Evolutionary conservation across 1,284 basidiomycete species (phyloP).

Genomic region (Cryptococcus sp.): DNA sequence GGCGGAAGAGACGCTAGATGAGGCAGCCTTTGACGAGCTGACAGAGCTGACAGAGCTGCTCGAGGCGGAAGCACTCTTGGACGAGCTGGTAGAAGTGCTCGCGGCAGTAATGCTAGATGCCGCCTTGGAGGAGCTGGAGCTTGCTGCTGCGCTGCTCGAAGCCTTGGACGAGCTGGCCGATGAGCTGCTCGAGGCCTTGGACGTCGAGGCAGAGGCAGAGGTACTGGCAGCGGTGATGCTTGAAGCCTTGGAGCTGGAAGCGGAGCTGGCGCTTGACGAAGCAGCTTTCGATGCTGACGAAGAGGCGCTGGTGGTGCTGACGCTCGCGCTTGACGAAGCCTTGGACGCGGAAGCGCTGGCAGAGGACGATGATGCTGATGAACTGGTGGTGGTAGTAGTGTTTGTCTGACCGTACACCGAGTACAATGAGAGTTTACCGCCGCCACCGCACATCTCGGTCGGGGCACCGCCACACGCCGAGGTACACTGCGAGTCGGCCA

Average conservation of each 20-base stretch:
- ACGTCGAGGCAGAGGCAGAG: neutral
- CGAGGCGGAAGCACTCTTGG: slow-evolving; percentile 2
- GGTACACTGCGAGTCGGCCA: slow-evolving; percentile 27
- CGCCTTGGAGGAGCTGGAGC: slow-evolving; percentile 4
- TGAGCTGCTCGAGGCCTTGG: slow-evolving; percentile 1
- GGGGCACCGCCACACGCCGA: slow-evolving; percentile 20
- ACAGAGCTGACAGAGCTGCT: neutral
- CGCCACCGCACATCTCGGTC: slow-evolving; percentile 17
- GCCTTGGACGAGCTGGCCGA: neutral
- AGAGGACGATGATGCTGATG: slow-evolving; percentile 4
- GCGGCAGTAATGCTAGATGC: slow-evolving; percentile 2
- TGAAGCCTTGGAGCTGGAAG: slow-evolving; percentile 1
- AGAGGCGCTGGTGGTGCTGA: slow-evolving; percentile 1
- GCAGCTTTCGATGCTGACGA: slow-evolving; percentile 2
- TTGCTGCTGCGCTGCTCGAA: neutral
- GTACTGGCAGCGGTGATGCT: slow-evolving; percentile 2
- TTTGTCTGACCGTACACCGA: slow-evolving; percentile 8
- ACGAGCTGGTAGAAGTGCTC: neutral
- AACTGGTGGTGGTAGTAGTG: slow-evolving; percentile 6
- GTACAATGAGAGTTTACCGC: slow-evolving; percentile 14
- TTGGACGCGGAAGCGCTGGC: slow-evolving; percentile 3
- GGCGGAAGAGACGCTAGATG: neutral
- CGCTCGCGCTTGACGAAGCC: neutral
- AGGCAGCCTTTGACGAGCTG: neutral
- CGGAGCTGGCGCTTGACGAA: slow-evolving; percentile 4